phyloP scores from a whole-genome alignment of 108 stramenopile species.

The Cyclotella atomus region DNA sequence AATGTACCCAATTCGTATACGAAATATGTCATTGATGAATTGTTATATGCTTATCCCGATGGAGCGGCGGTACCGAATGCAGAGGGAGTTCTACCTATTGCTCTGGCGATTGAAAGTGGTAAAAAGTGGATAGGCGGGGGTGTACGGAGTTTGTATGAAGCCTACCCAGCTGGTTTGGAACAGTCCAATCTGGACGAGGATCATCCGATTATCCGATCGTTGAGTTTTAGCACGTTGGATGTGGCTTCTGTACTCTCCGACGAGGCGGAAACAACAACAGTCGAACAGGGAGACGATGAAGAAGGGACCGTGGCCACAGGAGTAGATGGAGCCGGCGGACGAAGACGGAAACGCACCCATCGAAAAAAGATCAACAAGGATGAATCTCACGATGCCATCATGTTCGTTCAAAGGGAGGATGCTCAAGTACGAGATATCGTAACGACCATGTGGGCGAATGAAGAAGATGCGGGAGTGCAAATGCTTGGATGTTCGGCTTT shows the following conservation, averaged over 20 bases:
- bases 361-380: conserved; percentile 66
- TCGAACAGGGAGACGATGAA: conserved; percentile 45
- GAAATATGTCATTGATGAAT: conserved; percentile 86
- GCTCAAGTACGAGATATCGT: conserved; percentile 70
- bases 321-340: conserved; percentile 47
- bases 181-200: conserved; percentile 62
- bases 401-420: conserved; percentile 78
- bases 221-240: conserved; percentile 52
- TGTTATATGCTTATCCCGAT: conserved; percentile 85
- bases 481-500: conserved; percentile 85
- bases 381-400: conserved; percentile 86
- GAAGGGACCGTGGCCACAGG: conserved; percentile 51
- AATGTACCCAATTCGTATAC: conserved; percentile 64
- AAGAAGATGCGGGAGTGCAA: conserved; percentile 89
- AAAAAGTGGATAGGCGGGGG: conserved; percentile 92
- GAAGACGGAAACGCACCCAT: conserved; percentile 38
- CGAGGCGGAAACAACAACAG: conserved; percentile 17
- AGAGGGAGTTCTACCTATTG: conserved; percentile 69
- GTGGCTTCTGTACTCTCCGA: conserved; percentile 18
- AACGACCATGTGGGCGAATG: conserved; percentile 87
- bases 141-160: conserved; percentile 77
- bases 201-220: conserved; percentile 57
- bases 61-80: conserved; percentile 67
- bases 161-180: conserved; percentile 73
- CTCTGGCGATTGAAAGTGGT: conserved; percentile 70